phyloP scores from a whole-genome alignment of 1,284 basidiomycete genomes.

The Irpex sp. region DNA sequence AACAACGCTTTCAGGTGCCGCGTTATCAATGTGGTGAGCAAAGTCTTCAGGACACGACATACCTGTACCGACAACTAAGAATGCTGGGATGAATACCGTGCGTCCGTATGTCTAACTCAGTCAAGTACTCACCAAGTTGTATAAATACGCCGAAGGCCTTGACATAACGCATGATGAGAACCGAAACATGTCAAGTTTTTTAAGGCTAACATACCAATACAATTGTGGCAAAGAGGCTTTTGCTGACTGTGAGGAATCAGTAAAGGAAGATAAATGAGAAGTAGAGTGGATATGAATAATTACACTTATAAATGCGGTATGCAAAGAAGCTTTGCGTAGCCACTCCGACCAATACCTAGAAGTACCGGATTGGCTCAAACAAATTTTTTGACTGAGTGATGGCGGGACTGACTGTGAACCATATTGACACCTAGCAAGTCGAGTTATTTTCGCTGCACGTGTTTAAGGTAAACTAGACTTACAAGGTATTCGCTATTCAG shows the following conservation, averaged over 20 bases:
- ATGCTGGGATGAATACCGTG: background rate
- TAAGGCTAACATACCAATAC: background rate
- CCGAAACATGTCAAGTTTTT: background rate
- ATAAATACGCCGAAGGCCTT: background rate
- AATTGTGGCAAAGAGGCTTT: background rate
- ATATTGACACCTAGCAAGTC: background rate
- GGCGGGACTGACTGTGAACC: background rate
- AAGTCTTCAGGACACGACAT: background rate
- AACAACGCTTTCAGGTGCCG: background rate
- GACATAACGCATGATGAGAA: background rate
- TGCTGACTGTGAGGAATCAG: background rate
- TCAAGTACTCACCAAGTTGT: background rate
- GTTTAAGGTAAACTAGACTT: background rate
- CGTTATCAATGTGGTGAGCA: too few relatives aligned
- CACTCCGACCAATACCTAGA: background rate
- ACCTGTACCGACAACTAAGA: background rate
- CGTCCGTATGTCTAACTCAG: background rate
- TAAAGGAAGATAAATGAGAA: background rate
- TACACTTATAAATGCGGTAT: background rate
- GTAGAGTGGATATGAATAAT: background rate
- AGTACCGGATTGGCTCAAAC: background rate
- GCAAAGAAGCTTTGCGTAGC: background rate
- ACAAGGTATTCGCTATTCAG: background rate
- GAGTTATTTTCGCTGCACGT: background rate
- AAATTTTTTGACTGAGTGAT: background rate